A percentile compares a stretch with the other conserved stretches of the same genome.
Conservation (phyloP, 441 rosid genomes). For the Geranium incanum region DNA sequence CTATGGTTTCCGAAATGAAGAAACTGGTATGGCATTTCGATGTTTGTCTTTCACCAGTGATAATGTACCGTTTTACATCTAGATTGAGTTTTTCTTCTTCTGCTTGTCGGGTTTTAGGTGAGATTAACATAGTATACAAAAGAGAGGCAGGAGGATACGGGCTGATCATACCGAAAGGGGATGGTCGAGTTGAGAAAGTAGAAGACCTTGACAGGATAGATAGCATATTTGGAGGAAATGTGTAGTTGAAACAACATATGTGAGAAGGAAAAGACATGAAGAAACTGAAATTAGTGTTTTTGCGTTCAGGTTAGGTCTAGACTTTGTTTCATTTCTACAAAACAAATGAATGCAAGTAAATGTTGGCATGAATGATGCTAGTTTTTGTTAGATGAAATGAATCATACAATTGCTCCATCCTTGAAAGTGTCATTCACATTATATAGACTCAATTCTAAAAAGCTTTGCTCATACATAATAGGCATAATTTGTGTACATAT, state of each 20-base stretch:
- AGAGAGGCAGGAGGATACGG: constrained; percentile 88
- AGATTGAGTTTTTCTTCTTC: constrained; percentile 7
- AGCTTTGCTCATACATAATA: too few species aligned
- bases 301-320: constrained; percentile 8
- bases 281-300: constrained; percentile 6
- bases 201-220: constrained; percentile 53
- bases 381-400: constrained; percentile 11
- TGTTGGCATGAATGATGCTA: constrained; percentile 2
- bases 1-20: constrained; percentile 80
- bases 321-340: background rate
- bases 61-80: background rate
- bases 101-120: constrained; percentile 40
- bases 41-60: constrained; percentile 3
- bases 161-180: constrained; percentile 66
- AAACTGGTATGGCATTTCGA: constrained; percentile 51
- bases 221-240: constrained; percentile 36
- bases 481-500: too few species aligned
- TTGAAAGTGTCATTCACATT: background rate
- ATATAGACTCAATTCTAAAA: too few species aligned
- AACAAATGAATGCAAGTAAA: constrained; percentile 9
- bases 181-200: constrained; percentile 45
- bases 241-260: constrained; percentile 15
- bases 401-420: background rate
- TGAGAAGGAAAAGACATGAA: constrained; percentile 17
- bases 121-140: constrained; percentile 76